Evolutionary conservation across 1,139 yeast species (phyloP).

Genomic region (Yamadazyma pseudoaaseri): DNA sequence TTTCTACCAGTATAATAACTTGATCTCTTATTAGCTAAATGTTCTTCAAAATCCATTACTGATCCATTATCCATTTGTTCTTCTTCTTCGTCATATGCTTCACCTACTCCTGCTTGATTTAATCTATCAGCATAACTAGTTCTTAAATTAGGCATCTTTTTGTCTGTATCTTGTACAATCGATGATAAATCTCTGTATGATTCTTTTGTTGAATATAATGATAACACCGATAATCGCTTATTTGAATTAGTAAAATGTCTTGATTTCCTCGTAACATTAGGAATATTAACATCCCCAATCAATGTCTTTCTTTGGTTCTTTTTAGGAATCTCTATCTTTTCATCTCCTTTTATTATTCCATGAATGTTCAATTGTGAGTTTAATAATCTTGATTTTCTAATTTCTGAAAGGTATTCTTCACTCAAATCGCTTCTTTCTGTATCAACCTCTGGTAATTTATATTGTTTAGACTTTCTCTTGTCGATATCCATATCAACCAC

Average conservation of each 20-base stretch:
- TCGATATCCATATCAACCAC: slow-evolving; percentile 22
- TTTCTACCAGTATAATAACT: slow-evolving; percentile 34
- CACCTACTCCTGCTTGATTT: slow-evolving; percentile 35
- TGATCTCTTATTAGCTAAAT: slow-evolving; percentile 38
- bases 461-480: slow-evolving; percentile 16
- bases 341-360: slow-evolving; percentile 24
- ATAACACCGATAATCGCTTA: slow-evolving; percentile 66
- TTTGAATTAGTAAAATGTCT: slow-evolving; percentile 59
- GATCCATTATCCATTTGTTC: slow-evolving; percentile 39
- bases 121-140: slow-evolving; percentile 47
- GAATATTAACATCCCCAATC: slow-evolving; percentile 63
- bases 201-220: slow-evolving; percentile 66
- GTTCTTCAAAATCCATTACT: slow-evolving; percentile 44
- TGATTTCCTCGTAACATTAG: slow-evolving; percentile 69
- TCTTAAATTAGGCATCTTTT: slow-evolving; percentile 32
- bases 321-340: slow-evolving; percentile 17
- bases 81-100: slow-evolving; percentile 28
- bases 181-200: slow-evolving; percentile 63
- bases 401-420: slow-evolving; percentile 45
- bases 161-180: slow-evolving; percentile 38
- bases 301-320: slow-evolving; percentile 30
- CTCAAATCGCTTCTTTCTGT: slow-evolving; percentile 39
- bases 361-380: slow-evolving; percentile 43
- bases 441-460: slow-evolving; percentile 40
- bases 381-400: slow-evolving; percentile 42